A percentile compares a stretch with the other conserved stretches of the same genome.
Evolutionary conservation across 495 filamentous ascomycete genomes (phyloP).

Genomic region (Aspergillus diversus): DNA sequence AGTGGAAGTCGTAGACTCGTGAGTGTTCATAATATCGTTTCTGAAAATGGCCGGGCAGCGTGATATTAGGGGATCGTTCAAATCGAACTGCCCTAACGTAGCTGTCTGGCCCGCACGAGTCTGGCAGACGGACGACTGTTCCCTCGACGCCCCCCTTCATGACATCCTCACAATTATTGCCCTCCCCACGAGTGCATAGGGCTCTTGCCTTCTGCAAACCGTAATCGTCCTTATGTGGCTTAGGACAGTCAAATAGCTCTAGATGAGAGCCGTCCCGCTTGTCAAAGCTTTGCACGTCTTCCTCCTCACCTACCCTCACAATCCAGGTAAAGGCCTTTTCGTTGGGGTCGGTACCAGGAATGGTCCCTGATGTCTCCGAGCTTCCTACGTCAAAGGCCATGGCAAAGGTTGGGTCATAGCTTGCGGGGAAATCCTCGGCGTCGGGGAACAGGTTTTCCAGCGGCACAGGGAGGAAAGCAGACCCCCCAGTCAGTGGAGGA

Average conservation of each 20-base stretch:
- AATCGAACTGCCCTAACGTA: slow-evolving; percentile 9
- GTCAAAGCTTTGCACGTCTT: slow-evolving; percentile 10
- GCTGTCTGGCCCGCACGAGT: neutral
- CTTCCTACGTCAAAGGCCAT: neutral
- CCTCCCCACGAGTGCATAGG: neutral
- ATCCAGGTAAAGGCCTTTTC: slow-evolving; percentile 1
- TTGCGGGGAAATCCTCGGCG: neutral
- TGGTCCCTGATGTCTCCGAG: neutral
- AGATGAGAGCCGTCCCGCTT: slow-evolving; percentile 9
- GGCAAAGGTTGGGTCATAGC: neutral
- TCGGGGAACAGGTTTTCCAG: slow-evolving; percentile 10
- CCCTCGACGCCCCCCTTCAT: slow-evolving; percentile 1
- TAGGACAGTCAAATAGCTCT: slow-evolving; percentile 6
- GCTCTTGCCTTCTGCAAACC: neutral
- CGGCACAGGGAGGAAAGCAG: slow-evolving; percentile 8
- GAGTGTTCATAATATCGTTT: neutral
- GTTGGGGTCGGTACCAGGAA: neutral
- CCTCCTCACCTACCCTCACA: slow-evolving; percentile 2
- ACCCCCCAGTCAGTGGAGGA: neutral
- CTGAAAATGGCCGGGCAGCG: neutral
- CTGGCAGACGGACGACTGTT: slow-evolving; percentile 2
- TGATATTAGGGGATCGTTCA: neutral
- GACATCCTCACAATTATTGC: slow-evolving; percentile 9
- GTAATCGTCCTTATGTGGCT: neutral
- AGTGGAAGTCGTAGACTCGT: slow-evolving; percentile 9